Conservation (phyloP, 345 rosid species). For the Bruguiera parviflora region DNA sequence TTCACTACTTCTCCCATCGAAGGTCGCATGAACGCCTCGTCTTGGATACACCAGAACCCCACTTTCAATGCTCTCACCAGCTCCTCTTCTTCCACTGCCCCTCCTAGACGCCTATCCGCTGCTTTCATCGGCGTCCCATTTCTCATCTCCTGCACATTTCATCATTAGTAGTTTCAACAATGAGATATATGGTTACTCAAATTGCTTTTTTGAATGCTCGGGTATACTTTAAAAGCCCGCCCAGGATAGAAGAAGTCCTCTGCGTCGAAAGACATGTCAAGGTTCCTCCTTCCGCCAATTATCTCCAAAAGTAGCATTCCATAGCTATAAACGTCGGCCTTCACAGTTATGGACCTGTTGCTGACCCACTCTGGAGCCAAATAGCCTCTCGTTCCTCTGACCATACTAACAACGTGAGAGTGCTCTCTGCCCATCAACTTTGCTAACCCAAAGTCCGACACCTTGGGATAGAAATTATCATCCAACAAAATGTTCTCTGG, state of each 20-base stretch:
- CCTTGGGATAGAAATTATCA: constrained; percentile 28
- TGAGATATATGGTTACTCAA: not conserved
- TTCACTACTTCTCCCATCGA: constrained; percentile 35
- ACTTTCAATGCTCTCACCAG: constrained; percentile 23
- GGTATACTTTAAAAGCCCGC: constrained; percentile 71
- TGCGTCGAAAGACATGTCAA: constrained; percentile 26
- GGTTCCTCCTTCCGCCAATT: constrained; percentile 31
- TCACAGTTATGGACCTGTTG: constrained; percentile 32
- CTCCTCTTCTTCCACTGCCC: constrained; percentile 29
- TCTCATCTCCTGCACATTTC: constrained; percentile 16
- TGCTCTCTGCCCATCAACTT: constrained; percentile 36
- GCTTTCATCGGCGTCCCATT: constrained; percentile 23
- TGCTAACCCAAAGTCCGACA: constrained; percentile 32
- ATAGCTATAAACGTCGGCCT: constrained; percentile 34
- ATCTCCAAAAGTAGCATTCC: constrained; percentile 35
- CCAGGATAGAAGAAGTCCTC: constrained; percentile 74
- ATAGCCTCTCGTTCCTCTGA: constrained; percentile 32
- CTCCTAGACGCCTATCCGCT: constrained; percentile 21
- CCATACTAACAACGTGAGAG: constrained; percentile 35
- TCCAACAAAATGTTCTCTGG: constrained; percentile 32
- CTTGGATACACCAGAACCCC: constrained; percentile 36
- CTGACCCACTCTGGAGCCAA: constrained; percentile 34
- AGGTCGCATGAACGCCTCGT: constrained; percentile 29
- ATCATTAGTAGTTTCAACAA: not conserved
- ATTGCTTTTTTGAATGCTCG: not conserved